Conservation (phyloP, 2,329 filamentous ascomycete genomes). For the Dactylellina haptotyla region DNA sequence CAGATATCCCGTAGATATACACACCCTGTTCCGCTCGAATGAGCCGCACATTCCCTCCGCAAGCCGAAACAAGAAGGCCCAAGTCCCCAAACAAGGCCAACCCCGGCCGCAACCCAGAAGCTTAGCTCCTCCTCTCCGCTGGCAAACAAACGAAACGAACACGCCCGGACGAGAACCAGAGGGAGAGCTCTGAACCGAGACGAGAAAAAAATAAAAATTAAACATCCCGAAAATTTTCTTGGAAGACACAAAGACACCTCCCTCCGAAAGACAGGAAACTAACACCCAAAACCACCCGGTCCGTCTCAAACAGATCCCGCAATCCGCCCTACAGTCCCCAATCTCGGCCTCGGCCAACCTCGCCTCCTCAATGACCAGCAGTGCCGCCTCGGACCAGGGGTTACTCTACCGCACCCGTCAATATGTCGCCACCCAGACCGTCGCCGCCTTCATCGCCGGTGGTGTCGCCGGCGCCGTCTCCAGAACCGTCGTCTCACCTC, state of each 20-base stretch:
- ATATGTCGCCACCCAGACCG: conserved; percentile 79
- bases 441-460: conserved; percentile 92
- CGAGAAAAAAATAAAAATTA: background rate
- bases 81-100: conserved; percentile 36
- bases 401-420: conserved; percentile 58
- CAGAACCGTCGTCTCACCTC: conserved; percentile 92
- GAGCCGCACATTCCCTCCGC: conserved; percentile 31
- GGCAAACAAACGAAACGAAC: conserved; percentile 1
- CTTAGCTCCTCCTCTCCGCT: conserved; percentile 14
- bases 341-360: conserved; percentile 50
- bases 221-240: conserved; percentile 30
- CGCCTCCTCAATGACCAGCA: conserved; percentile 50
- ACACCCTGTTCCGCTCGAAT: background rate
- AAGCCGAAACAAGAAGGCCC: conserved; percentile 35
- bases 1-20: background rate
- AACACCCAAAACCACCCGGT: background rate
- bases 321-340: conserved; percentile 38
- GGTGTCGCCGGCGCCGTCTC: conserved; percentile 97
- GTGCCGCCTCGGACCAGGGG: conserved; percentile 30
- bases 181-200: background rate
- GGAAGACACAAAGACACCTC: background rate
- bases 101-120: conserved; percentile 33
- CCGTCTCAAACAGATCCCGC: conserved; percentile 12
- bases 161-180: background rate
- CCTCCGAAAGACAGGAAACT: background rate